phyloP scores from a whole-genome alignment of 1,139 yeast genomes.

The Geotrichum macrosporum region DNA sequence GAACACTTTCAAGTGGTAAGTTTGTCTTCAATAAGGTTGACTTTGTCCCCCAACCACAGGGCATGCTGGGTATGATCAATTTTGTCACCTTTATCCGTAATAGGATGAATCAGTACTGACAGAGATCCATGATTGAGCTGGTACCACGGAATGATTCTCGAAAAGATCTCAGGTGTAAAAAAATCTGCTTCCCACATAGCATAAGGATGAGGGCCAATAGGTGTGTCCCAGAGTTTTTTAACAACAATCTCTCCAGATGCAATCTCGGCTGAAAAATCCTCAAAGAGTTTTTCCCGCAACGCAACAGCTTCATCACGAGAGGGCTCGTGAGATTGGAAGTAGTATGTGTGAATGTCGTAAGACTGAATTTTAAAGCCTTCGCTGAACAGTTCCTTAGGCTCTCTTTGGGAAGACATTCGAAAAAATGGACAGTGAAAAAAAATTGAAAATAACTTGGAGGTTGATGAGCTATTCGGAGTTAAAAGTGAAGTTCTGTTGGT shows the following conservation, averaged over 20 bases:
- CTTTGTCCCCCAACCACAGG: slow-evolving; percentile 49
- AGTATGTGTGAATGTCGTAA: slow-evolving; percentile 58
- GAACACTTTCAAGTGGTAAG: too few relatives aligned
- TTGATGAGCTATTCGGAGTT: too few relatives aligned
- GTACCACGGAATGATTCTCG: slow-evolving; percentile 40
- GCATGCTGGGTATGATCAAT: slow-evolving; percentile 52
- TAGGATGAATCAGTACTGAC: slow-evolving; percentile 54
- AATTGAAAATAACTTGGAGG: too few relatives aligned
- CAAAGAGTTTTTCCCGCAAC: slow-evolving; percentile 43
- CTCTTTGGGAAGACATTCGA: slow-evolving; percentile 3
- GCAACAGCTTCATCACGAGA: slow-evolving; percentile 42
- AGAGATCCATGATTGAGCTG: slow-evolving; percentile 51
- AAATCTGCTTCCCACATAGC: slow-evolving; percentile 44
- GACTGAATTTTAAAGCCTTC: slow-evolving; percentile 18
- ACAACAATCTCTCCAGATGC: slow-evolving; percentile 43
- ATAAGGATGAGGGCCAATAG: slow-evolving; percentile 57
- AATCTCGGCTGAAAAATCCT: slow-evolving; percentile 48
- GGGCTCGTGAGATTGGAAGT: slow-evolving; percentile 41
- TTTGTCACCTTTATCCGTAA: slow-evolving; percentile 39
- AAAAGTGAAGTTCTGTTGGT: too few relatives aligned
- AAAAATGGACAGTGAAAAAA: neutral
- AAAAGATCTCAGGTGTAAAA: slow-evolving; percentile 35
- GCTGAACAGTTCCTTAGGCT: slow-evolving; percentile 10
- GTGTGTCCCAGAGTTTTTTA: slow-evolving; percentile 47
- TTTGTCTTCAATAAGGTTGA: slow-evolving; percentile 28